Evolutionary conservation across 352 stramenopile genomes (phyloP).

Genomic region (Phytopythium mirpurense): DNA sequence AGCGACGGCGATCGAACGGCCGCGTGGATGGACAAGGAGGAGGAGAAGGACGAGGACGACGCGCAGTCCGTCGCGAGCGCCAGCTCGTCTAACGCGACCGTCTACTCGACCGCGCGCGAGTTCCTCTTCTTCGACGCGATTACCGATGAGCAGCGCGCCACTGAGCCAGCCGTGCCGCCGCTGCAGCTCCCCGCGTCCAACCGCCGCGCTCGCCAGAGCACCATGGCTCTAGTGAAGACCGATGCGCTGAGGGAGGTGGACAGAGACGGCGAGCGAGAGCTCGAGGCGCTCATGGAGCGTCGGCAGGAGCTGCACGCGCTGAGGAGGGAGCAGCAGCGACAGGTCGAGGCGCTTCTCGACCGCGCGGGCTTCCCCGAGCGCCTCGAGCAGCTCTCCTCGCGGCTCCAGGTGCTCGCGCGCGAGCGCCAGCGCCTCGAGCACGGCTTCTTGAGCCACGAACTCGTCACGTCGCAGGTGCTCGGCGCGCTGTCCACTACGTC

Average conservation of each 20-base stretch:
- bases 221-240: too few relatives aligned
- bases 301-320: slow-evolving; percentile 25
- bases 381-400: slow-evolving; percentile 16
- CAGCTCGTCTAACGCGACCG: slow-evolving; percentile 22
- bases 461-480: slow-evolving; percentile 20
- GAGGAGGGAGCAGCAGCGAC: slow-evolving; percentile 15
- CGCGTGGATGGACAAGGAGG: too few relatives aligned
- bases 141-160: slow-evolving; percentile 2
- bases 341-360: slow-evolving; percentile 10
- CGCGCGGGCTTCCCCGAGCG: slow-evolving; percentile 17
- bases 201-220: too few relatives aligned
- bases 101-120: slow-evolving; percentile 32
- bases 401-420: slow-evolving; percentile 21
- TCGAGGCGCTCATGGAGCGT: slow-evolving; percentile 26
- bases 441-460: slow-evolving; percentile 26
- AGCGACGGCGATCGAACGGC: not conserved
- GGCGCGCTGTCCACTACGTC: not conserved
- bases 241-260: not conserved
- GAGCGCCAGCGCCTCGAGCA: slow-evolving; percentile 26
- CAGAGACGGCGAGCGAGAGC: slow-evolving; percentile 7
- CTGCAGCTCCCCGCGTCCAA: slow-evolving; percentile 9
- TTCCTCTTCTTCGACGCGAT: slow-evolving; percentile 39
- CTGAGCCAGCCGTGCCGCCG: not conserved
- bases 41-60: slow-evolving; percentile 12
- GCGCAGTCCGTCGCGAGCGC: slow-evolving; percentile 23